Percentiles rank a stretch among this genome's conserved stretches.
Conservation (phyloP, 176 grass and related monocot species). For the Oryza glumipatula region DNA sequence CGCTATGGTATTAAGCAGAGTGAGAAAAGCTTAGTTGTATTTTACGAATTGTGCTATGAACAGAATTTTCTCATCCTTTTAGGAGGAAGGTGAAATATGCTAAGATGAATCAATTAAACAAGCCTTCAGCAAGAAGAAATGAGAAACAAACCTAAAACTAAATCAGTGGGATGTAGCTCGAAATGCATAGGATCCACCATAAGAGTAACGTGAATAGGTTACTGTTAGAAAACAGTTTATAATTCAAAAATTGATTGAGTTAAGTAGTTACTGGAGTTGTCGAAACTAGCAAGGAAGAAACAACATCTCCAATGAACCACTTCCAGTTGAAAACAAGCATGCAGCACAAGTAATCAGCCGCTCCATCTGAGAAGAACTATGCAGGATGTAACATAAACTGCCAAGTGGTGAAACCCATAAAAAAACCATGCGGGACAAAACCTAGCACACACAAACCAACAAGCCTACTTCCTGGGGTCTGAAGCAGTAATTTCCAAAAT, state of each 20-base stretch:
- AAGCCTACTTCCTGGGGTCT: neutral
- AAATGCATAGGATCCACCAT: neutral
- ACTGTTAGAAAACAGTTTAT: neutral
- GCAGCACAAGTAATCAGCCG: neutral
- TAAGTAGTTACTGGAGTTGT: neutral
- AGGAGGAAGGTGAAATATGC: neutral
- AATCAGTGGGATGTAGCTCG: neutral
- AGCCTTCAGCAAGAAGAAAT: neutral
- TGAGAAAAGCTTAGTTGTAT: too few relatives aligned
- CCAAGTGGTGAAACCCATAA: neutral
- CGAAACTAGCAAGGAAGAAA: neutral
- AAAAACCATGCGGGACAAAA: neutral
- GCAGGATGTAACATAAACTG: neutral
- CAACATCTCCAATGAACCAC: neutral
- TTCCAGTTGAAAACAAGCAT: neutral
- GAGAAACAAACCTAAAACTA: slow-evolving; percentile 5
- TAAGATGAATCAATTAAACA: slow-evolving; percentile 13
- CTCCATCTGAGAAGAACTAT: neutral
- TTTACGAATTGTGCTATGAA: too few relatives aligned
- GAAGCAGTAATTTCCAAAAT: slow-evolving; percentile 16
- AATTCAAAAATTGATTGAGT: neutral
- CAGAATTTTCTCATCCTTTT: too few relatives aligned
- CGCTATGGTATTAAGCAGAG: too few relatives aligned
- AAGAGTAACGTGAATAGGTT: neutral
- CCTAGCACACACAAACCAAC: neutral